Base-by-base conservation (phyloP, 83 land plant species). In the Diphasiastrum complanatum region DNA sequence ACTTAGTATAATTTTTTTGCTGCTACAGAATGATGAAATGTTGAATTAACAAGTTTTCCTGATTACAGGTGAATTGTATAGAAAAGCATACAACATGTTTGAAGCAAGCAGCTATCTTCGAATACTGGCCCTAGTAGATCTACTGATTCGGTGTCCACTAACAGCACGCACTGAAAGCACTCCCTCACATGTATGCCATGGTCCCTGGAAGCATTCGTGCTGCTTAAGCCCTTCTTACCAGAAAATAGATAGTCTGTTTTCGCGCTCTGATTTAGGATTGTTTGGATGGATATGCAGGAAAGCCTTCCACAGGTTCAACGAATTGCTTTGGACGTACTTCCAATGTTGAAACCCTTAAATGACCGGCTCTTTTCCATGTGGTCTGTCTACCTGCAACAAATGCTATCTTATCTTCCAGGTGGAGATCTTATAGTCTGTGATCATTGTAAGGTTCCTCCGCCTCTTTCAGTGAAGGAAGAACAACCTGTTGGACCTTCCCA, bases 31-130 rank as follows among this genome's bases (percentile, higher is more conserved):
- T 18, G 45, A 14, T 14, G 45, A 41, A 41, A 0, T 41, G 45
- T 18, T 41, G n/a, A n/a, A n/a, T n/a, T n/a, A n/a, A n/a, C 45
- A 41, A 41, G 45, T 41, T 41, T 41, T 41, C 12, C 38, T 28
- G 52, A 57, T 47, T 38, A 47, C 89, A 93, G 98, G 85, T 55
- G 97, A 89, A 51, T 63, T 89, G 5, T 95, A 83, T 80, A 64
- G 54, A 20, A 85, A 95, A 69, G 89, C 83, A 47, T 81, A 79
- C 47, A 47, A 22, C 35, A 74, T 89, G 84, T 89, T 89, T 79
- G 81, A 80, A 23, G 41, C 60, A 52, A 70, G 49, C 37, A 84
- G 78, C 74, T 95, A 95, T 60, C 55, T 60, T 19, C 70, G 78
- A 46, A 37, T 95, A 60, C 64, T 89, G 19, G 73, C 72, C 16